phyloP scores from a whole-genome alignment of 345 rosid genomes.

The Erodium maritimum region DNA sequence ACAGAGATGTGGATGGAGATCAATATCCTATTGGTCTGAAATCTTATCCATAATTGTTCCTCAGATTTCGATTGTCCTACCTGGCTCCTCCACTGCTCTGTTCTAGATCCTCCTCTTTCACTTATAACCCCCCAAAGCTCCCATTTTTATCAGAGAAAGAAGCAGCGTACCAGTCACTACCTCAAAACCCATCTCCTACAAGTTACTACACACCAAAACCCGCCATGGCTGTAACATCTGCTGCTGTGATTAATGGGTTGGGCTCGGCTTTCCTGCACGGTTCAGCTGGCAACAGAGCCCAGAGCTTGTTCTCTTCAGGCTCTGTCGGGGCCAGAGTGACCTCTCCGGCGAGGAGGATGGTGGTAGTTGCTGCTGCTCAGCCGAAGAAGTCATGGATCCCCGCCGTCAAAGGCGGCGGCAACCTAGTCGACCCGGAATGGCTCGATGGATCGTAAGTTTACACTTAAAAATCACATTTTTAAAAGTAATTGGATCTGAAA shows the following conservation, averaged over 20 bases:
- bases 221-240: slow-evolving; percentile 52
- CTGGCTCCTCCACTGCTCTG: slow-evolving; percentile 18
- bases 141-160: neutral
- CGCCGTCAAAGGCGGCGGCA: slow-evolving; percentile 77
- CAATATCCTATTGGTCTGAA: slow-evolving; percentile 49
- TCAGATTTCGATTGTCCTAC: slow-evolving; percentile 56
- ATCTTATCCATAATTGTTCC: slow-evolving; percentile 63
- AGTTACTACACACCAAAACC: neutral
- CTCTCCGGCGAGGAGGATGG: slow-evolving; percentile 25
- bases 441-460: slow-evolving; percentile 96
- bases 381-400: slow-evolving; percentile 96
- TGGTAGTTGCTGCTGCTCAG: slow-evolving; percentile 40
- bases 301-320: slow-evolving; percentile 2
- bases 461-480: no score
- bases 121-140: neutral
- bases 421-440: slow-evolving; percentile 87
- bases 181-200: neutral
- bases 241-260: slow-evolving; percentile 66
- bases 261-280: slow-evolving; percentile 71
- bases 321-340: neutral
- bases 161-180: neutral
- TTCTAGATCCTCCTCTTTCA: slow-evolving; percentile 3
- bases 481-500: neutral
- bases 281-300: slow-evolving; percentile 11
- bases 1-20: slow-evolving; percentile 41